phyloP scores from a whole-genome alignment of 148 eudicot species.

The Nepenthes mirabilis region DNA sequence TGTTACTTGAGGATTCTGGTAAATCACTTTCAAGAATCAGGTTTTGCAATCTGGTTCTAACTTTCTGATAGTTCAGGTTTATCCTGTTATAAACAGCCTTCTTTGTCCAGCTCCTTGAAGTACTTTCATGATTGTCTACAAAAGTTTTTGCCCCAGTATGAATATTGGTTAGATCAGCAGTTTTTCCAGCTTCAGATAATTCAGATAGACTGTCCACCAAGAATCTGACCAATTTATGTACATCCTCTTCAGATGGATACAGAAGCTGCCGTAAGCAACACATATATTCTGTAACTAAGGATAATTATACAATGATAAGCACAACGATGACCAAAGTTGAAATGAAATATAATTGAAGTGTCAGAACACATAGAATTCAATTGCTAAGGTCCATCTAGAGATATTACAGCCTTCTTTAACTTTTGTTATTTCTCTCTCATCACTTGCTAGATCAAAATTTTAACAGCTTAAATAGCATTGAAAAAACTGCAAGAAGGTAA shows the following conservation, averaged over 20 bases:
- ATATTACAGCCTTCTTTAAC: constrained; percentile 1
- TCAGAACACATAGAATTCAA: no score
- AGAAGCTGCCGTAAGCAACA: constrained; percentile 51
- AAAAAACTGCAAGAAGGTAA: no score
- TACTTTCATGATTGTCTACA: constrained; percentile 5
- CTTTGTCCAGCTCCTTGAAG: constrained; percentile 4
- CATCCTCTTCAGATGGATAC: constrained; percentile 52
- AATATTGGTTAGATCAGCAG: constrained; percentile 3
- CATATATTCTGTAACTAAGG: constrained; percentile 16
- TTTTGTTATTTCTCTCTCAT: no score
- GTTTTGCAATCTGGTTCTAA: constrained; percentile 11
- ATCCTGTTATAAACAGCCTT: constrained; percentile 6
- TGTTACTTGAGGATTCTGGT: constrained; percentile 9
- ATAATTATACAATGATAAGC: constrained; percentile 17
- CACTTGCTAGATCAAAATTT: no score
- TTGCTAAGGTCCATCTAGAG: no score
- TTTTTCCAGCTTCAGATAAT: constrained; percentile 25
- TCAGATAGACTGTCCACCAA: constrained; percentile 44
- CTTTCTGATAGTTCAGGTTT: constrained; percentile 3
- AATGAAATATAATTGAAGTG: not conserved
- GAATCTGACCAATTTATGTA: constrained; percentile 40
- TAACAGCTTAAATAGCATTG: no score
- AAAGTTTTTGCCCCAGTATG: constrained; percentile 6
- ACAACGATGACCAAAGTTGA: not conserved
- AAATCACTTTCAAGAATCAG: constrained; percentile 11